A percentile compares a stretch with the other conserved stretches of the same genome.
These are phyloP conservation scores for Hypomontagnella submonticulosa DNA, from an alignment of 495 filamentous ascomycete genomes.

Conservation along the genomic window DNA sequence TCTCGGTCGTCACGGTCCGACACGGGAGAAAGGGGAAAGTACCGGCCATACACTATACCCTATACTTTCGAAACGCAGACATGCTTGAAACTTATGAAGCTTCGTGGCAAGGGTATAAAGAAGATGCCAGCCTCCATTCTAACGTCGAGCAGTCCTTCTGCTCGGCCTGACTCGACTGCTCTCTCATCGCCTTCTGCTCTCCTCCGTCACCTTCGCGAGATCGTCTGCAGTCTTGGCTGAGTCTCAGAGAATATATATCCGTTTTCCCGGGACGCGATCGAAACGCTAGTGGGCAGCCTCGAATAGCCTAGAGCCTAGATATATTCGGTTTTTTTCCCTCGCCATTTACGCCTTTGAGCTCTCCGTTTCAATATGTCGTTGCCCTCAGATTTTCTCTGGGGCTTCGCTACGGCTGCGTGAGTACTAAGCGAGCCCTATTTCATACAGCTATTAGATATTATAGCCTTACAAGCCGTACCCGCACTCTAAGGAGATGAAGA, in stretches of 20 bases:
- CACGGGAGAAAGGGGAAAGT: conserved; percentile 58
- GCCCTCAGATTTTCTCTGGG: conserved; percentile 82
- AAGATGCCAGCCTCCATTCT: conserved; percentile 35
- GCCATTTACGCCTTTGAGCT: conserved; percentile 13
- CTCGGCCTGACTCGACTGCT: conserved; percentile 29
- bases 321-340: conserved; percentile 20
- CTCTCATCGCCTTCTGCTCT: conserved; percentile 21
- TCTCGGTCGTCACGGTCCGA: conserved; percentile 63
- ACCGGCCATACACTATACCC: conserved; percentile 33
- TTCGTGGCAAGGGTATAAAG: conserved; percentile 41
- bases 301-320: conserved; percentile 44
- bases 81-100: conserved; percentile 11
- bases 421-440: conserved; percentile 37
- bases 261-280: conserved; percentile 46
- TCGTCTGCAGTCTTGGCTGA: conserved; percentile 41
- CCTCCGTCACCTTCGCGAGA: conserved; percentile 18
- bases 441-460: conserved; percentile 4
- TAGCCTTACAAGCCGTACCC: conserved; percentile 10
- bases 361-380: conserved; percentile 60
- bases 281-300: conserved; percentile 29
- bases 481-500: background rate
- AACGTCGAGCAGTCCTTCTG: conserved; percentile 31
- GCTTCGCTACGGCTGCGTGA: conserved; percentile 82
- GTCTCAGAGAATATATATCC: conserved; percentile 34
- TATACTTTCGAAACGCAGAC: conserved; percentile 12